A percentile compares a stretch with the other conserved stretches of the same genome.
Conservation (phyloP, 2,329 filamentous ascomycete species). For the Diplodia mutila region DNA sequence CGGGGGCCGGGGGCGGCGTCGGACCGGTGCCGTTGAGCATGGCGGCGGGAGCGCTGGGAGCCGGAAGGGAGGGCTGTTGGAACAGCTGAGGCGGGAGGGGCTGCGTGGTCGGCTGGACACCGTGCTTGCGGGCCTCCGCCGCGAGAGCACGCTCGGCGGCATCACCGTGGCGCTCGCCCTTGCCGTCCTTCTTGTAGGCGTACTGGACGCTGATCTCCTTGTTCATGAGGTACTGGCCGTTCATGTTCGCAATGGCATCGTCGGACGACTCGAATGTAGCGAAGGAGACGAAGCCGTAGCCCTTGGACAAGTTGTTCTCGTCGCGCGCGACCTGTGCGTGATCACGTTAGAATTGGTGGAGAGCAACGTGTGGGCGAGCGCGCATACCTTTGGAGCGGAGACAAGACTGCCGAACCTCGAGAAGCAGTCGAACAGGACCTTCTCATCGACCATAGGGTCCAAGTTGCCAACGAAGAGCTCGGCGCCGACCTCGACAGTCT, state of each 20-base stretch:
- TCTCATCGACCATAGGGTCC: constrained; percentile 92
- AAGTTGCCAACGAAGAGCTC: constrained; percentile 97
- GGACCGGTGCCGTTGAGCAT: constrained; percentile 47
- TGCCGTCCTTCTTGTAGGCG: constrained; percentile 98
- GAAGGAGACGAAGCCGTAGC: constrained; percentile 95
- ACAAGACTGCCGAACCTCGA: constrained; percentile 86
- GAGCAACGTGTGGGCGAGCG: too few relatives aligned
- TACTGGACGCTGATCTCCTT: constrained; percentile 97
- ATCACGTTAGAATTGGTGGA: not conserved
- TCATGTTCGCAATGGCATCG: constrained; percentile 87
- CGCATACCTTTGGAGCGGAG: constrained; percentile 76
- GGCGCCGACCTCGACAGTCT: constrained; percentile 88
- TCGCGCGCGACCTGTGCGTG: constrained; percentile 70
- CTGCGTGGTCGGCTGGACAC: constrained; percentile 81
- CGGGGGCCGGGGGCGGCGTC: constrained; percentile 42
- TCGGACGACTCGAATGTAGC: constrained; percentile 93
- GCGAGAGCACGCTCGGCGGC: constrained; percentile 90
- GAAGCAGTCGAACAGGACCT: constrained; percentile 94
- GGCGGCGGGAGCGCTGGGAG: constrained; percentile 48
- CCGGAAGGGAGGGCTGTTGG: constrained; percentile 36
- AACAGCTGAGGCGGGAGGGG: constrained; percentile 76
- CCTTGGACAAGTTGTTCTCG: constrained; percentile 85
- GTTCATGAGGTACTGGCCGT: constrained; percentile 95
- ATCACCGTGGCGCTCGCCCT: constrained; percentile 94
- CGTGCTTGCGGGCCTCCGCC: constrained; percentile 89